Evolutionary conservation across 2,329 filamentous ascomycete genomes (phyloP).

Genomic region (Trichoderma atrobrunneum): DNA sequence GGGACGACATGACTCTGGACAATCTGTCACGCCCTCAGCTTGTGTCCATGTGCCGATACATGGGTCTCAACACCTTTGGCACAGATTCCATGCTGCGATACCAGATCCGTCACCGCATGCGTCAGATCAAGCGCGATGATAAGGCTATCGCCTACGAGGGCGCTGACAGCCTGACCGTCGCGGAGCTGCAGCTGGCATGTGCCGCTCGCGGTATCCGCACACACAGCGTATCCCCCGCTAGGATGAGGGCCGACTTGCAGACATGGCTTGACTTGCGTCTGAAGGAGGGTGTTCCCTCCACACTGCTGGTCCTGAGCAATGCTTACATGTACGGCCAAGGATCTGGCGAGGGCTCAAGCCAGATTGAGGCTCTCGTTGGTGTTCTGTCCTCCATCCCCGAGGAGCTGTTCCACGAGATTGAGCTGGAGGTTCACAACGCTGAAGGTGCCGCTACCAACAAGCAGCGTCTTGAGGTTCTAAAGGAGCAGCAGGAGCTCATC

Average conservation of each 20-base stretch:
- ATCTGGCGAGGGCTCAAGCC: conserved; percentile 81
- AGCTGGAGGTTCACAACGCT: conserved; percentile 94
- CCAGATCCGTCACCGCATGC: conserved; percentile 94
- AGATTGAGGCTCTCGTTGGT: conserved; percentile 89
- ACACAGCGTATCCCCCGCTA: conserved; percentile 83
- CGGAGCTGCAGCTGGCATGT: conserved; percentile 88
- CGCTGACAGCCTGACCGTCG: conserved; percentile 87
- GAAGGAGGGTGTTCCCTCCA: conserved; percentile 93
- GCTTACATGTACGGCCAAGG: conserved; percentile 95
- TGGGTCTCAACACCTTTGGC: conserved; percentile 95
- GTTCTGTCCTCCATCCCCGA: conserved; percentile 94
- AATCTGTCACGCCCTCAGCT: conserved; percentile 94
- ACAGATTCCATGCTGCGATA: conserved; percentile 98
- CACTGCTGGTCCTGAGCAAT: conserved; percentile 90
- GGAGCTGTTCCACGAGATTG: conserved; percentile 98
- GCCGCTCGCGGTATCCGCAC: conserved; percentile 90
- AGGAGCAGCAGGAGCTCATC: conserved; percentile 97
- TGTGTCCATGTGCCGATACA: conserved; percentile 96
- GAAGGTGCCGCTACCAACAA: conserved; percentile 98
- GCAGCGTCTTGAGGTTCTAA: conserved; percentile 95
- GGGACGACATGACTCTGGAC: conserved; percentile 94
- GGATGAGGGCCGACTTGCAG: conserved; percentile 83
- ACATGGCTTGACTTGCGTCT: conserved; percentile 93
- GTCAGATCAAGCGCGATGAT: conserved; percentile 98
- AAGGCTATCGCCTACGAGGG: conserved; percentile 91